Conservation (phyloP, 768 basidiomycete species). For the Tulasnella sp. region DNA sequence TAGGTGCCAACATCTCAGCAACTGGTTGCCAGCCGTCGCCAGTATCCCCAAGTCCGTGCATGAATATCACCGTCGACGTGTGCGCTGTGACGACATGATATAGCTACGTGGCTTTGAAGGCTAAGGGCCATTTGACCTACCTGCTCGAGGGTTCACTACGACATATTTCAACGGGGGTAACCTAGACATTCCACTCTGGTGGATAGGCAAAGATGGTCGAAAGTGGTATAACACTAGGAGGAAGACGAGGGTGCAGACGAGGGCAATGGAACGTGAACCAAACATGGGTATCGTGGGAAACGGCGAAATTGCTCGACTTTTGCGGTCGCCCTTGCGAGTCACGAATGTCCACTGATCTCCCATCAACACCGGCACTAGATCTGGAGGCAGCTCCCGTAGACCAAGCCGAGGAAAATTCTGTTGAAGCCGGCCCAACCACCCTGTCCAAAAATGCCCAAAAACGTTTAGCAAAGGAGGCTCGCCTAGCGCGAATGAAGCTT, state of each 20-base stretch:
- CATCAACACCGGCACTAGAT: no score
- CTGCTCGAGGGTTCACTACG: constrained; percentile 15
- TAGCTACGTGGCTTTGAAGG: neutral
- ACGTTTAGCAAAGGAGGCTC: constrained; percentile 57
- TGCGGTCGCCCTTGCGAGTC: no score
- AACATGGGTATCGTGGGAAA: no score
- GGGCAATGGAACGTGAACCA: no score
- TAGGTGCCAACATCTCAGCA: constrained; percentile 50
- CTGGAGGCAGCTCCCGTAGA: no score
- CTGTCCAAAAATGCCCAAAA: constrained; percentile 74
- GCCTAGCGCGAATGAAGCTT: constrained; percentile 51
- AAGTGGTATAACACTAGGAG: neutral
- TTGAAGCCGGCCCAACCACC: constrained; percentile 1
- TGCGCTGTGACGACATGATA: constrained; percentile 36
- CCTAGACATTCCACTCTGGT: neutral
- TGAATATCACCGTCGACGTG: constrained; percentile 77
- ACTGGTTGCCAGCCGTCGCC: constrained; percentile 57
- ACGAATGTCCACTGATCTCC: no score
- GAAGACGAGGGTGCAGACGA: neutral
- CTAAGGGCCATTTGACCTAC: neutral
- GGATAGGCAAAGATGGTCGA: no score
- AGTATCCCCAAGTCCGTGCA: constrained; percentile 40
- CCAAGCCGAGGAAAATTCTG: neutral
- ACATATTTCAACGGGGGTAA: constrained; percentile 20
- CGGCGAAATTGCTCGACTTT: no score